phyloP scores from a whole-genome alignment of 306 rosid genomes.

The Prosopis cineraria region DNA sequence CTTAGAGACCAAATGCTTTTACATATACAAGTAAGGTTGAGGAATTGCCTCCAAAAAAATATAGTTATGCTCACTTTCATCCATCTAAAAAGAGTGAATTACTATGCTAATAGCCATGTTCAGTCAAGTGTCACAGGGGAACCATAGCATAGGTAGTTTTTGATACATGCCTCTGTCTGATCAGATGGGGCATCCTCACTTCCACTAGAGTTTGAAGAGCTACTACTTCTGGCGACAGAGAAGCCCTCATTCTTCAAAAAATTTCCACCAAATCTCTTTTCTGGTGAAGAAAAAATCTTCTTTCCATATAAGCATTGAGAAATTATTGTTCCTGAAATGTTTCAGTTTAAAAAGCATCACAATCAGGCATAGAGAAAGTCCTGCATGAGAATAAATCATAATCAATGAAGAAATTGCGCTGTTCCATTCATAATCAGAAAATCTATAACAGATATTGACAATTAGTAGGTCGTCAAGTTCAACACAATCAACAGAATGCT shows the following conservation, averaged over 20 bases:
- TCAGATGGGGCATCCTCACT: slow-evolving; percentile 49
- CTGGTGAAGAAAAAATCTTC: slow-evolving; percentile 37
- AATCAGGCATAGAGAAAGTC: background rate
- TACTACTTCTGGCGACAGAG: slow-evolving; percentile 45
- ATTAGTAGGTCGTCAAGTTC: background rate
- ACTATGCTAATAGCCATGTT: background rate
- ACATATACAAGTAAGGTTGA: background rate
- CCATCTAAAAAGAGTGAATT: background rate
- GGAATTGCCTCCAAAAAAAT: slow-evolving; percentile 5
- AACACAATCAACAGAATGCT: background rate
- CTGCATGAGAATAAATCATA: slow-evolving; percentile 22
- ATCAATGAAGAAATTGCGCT: background rate
- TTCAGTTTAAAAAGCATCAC: background rate
- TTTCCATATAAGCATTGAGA: slow-evolving; percentile 45
- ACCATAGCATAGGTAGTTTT: slow-evolving; percentile 23
- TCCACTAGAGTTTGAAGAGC: slow-evolving; percentile 61
- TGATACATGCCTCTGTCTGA: slow-evolving; percentile 61
- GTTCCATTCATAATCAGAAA: slow-evolving; percentile 4
- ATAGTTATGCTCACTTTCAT: slow-evolving; percentile 13
- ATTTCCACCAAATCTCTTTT: slow-evolving; percentile 31
- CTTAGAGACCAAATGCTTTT: slow-evolving; percentile 14
- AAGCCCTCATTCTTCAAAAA: slow-evolving; percentile 33
- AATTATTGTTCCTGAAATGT: slow-evolving; percentile 45
- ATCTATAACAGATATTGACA: background rate
- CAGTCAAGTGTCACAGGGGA: background rate